These are phyloP conservation scores for Theileria annulata DNA, from an alignment of 169 alveolate genomes.

Conservation along the genomic window DNA sequence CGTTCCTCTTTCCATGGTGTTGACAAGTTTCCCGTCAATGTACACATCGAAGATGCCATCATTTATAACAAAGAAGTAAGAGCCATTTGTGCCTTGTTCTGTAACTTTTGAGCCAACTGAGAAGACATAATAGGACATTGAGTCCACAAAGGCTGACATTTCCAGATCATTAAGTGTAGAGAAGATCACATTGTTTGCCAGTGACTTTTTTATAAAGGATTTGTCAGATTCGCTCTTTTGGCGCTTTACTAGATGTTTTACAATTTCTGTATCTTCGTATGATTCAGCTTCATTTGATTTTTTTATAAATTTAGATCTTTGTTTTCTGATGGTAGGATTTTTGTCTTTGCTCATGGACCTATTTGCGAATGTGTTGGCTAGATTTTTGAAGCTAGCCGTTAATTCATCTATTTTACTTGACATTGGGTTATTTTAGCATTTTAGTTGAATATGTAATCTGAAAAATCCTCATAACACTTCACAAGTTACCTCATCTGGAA, in stretches of 20 bases:
- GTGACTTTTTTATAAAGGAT: conserved; percentile 76
- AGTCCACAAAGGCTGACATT: conserved; percentile 82
- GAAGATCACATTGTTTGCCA: conserved; percentile 83
- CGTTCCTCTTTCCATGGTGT: conserved; percentile 87
- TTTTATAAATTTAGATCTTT: conserved; percentile 30
- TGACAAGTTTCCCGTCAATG: conserved; percentile 85
- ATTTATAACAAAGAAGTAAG: conserved; percentile 84
- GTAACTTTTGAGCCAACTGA: conserved; percentile 83
- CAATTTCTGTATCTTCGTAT: conserved; percentile 48
- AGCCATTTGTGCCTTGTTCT: conserved; percentile 84
- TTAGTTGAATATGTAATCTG: background rate
- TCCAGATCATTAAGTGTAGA: conserved; percentile 85
- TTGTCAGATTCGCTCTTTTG: conserved; percentile 80
- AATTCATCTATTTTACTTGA: conserved; percentile 18
- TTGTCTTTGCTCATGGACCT: conserved; percentile 2
- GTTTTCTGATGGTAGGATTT: conserved; percentile 14
- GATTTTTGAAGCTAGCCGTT: conserved; percentile 16
- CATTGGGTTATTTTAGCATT: conserved; percentile 35
- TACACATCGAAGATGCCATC: conserved; percentile 86
- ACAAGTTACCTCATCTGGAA: background rate
- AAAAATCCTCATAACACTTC: background rate
- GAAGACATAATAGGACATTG: conserved; percentile 85
- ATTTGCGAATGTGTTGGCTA: background rate
- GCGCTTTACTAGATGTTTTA: conserved; percentile 62
- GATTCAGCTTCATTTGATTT: conserved; percentile 18